Evolutionary conservation across 75 land plant species (phyloP).

Genomic region (Picea glauca): DNA sequence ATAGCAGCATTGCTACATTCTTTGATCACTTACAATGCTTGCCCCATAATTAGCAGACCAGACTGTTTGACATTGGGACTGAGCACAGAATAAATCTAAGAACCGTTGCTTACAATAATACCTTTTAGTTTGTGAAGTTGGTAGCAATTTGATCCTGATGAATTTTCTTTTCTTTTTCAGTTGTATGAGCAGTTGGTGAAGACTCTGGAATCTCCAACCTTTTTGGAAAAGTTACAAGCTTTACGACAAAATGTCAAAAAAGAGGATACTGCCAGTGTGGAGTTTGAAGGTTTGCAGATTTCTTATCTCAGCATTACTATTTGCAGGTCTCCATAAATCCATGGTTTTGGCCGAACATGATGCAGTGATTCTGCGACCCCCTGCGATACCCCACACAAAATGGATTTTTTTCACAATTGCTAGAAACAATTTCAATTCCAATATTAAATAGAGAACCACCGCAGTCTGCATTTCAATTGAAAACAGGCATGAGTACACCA

Average conservation of each 20-base stretch:
- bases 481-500: too few species aligned
- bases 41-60: too few species aligned
- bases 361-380: too few species aligned
- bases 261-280: neutral
- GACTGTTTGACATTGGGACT: too few species aligned
- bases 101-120: neutral
- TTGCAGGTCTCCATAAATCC: neutral
- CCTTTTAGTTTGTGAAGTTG: neutral
- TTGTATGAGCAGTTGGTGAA: constrained; percentile 2
- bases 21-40: too few species aligned
- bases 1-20: too few species aligned
- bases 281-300: constrained; percentile 4
- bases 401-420: too few species aligned
- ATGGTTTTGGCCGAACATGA: neutral
- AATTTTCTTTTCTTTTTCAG: neutral
- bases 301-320: neutral
- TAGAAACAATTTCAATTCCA: too few species aligned
- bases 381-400: too few species aligned
- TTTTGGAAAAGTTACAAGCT: constrained; percentile 9
- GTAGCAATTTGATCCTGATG: neutral
- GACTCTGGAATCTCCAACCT: constrained; percentile 7
- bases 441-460: too few species aligned
- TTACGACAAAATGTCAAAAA: neutral
- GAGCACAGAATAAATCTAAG: too few species aligned
- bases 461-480: too few species aligned